phyloP scores from a whole-genome alignment of 768 basidiomycete genomes.

The Podaxis sp. region DNA sequence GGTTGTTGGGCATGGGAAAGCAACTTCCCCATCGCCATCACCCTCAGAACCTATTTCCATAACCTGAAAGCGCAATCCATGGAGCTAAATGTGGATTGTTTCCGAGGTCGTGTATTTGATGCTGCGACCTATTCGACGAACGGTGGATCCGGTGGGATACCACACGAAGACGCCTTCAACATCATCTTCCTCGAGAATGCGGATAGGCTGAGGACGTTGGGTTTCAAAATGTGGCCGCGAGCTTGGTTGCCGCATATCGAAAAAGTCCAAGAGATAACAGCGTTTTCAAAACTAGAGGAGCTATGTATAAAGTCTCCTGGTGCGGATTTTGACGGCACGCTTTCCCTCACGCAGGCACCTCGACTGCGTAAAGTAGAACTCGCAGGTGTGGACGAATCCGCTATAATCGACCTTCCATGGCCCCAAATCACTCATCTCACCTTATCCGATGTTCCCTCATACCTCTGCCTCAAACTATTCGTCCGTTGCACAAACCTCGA shows the following conservation, averaged over 20 bases:
- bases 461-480: background rate
- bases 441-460: background rate
- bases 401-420: background rate
- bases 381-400: background rate
- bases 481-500: background rate
- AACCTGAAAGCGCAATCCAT: background rate
- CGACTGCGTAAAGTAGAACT: background rate
- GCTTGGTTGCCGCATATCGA: too few relatives aligned
- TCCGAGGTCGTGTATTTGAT: background rate
- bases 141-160: background rate
- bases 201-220: background rate
- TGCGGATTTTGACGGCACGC: background rate
- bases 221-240: background rate
- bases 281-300: background rate
- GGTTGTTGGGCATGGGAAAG: too few relatives aligned
- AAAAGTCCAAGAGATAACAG: background rate
- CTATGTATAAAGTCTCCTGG: background rate
- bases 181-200: background rate
- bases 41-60: background rate
- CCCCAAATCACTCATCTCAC: background rate
- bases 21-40: background rate
- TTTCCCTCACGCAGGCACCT: background rate
- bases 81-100: background rate
- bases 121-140: background rate
- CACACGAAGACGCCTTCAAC: background rate